Conservation (phyloP, 768 basidiomycete species). For the Rhizopogon roseolus region DNA sequence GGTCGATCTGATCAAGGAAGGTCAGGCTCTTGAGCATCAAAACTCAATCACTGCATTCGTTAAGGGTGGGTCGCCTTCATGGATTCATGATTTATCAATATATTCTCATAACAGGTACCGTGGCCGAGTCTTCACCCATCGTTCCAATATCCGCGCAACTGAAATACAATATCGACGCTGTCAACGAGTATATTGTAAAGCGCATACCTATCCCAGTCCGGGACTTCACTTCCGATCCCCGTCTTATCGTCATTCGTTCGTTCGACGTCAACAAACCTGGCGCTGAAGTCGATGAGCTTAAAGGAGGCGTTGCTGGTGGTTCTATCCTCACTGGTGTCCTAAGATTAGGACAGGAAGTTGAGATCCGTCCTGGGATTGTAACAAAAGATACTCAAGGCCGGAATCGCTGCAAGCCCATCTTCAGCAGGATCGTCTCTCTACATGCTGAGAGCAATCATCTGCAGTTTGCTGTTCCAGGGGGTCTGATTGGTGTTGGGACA, state of each 20-base stretch:
- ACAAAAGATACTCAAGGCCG: conserved; percentile 90
- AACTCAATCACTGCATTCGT: conserved; percentile 95
- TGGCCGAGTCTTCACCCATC: conserved; percentile 95
- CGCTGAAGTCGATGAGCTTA: conserved; percentile 92
- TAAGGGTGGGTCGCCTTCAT: conserved; percentile 56
- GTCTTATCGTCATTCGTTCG: conserved; percentile 96
- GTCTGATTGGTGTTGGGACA: conserved; percentile 97
- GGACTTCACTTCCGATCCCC: conserved; percentile 88
- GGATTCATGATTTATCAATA: not conserved
- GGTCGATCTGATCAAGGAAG: conserved; percentile 95
- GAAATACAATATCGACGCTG: conserved; percentile 98
- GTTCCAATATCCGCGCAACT: conserved; percentile 98
- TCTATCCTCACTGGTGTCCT: conserved; percentile 92
- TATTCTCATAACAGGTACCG: conserved; percentile 62
- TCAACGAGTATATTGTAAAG: conserved; percentile 98
- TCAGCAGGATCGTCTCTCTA: conserved; percentile 84
- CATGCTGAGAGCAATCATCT: conserved; percentile 95
- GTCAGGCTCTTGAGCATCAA: conserved; percentile 91
- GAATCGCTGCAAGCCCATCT: conserved; percentile 91
- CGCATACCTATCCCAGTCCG: conserved; percentile 92
- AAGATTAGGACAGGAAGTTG: conserved; percentile 86
- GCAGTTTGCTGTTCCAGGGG: conserved; percentile 94
- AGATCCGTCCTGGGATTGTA: conserved; percentile 95
- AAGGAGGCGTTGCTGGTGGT: conserved; percentile 97
- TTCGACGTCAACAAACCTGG: conserved; percentile 99